phyloP scores from a whole-genome alignment of 331 rosid genomes.

The Rosa hybrid region DNA sequence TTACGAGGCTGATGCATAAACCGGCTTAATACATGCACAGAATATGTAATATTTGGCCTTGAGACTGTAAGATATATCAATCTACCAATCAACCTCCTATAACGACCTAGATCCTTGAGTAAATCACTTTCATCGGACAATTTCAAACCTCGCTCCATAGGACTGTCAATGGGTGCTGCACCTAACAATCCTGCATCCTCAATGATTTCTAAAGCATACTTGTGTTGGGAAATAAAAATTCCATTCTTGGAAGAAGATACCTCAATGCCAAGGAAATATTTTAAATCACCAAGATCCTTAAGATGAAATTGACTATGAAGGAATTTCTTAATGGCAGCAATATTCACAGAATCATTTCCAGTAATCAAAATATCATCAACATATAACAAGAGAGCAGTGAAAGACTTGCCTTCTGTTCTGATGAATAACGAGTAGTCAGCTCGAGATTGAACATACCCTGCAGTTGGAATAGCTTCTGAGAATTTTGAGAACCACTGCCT shows the following conservation, averaged over 20 bases:
- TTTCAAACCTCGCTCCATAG: neutral
- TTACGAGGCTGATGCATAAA: neutral
- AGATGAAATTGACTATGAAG: neutral
- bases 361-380: constrained; percentile 6
- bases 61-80: neutral
- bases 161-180: neutral
- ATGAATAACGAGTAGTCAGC: neutral
- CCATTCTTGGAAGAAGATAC: neutral
- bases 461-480: neutral
- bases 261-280: neutral
- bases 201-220: neutral
- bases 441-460: neutral
- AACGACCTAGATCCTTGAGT: neutral
- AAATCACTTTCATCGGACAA: neutral
- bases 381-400: neutral
- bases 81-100: neutral
- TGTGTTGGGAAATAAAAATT: neutral
- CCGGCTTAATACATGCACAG: neutral
- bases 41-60: neutral
- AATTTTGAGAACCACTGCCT: neutral
- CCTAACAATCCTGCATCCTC: neutral
- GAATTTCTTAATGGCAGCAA: neutral
- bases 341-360: neutral
- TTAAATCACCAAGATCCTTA: neutral
- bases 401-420: neutral